A percentile compares a stretch with the other conserved stretches of the same genome.
These are phyloP conservation scores for Musa beccarii DNA, from an alignment of 176 grass and related monocot species.

Conservation along the genomic window DNA sequence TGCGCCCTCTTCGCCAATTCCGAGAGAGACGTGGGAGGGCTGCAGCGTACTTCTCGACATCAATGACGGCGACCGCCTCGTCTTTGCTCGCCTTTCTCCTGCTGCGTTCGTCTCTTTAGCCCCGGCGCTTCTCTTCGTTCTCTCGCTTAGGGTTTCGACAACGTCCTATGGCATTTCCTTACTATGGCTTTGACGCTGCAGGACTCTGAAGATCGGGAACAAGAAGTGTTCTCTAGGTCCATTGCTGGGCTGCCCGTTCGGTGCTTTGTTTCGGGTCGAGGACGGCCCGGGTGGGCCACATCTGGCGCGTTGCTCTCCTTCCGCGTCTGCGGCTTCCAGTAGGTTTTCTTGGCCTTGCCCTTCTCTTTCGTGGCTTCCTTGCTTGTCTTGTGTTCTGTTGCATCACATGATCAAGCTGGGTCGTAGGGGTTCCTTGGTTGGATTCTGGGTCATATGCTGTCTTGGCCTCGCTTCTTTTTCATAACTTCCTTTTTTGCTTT, in stretches of 20 bases:
- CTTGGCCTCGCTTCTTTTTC: background rate
- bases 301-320: constrained; percentile 15
- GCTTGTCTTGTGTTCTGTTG: background rate
- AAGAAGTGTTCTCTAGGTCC: constrained; percentile 64
- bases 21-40: constrained; percentile 63
- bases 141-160: background rate
- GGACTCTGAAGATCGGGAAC: constrained; percentile 85
- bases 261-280: constrained; percentile 56
- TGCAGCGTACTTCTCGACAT: constrained; percentile 99
- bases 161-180: background rate
- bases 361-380: background rate
- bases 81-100: constrained; percentile 82
- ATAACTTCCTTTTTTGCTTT: background rate
- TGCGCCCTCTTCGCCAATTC: constrained; percentile 6
- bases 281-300: background rate
- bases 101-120: constrained; percentile 26
- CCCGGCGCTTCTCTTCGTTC: background rate
- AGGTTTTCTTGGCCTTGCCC: background rate
- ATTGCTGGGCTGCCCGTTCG: constrained; percentile 70
- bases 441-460: background rate
- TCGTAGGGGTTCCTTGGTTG: too few relatives aligned
- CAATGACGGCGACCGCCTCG: constrained; percentile 96
- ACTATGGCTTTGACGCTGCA: constrained; percentile 10
- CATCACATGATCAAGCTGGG: too few relatives aligned
- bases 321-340: constrained; percentile 25